Percentiles rank a stretch among this genome's conserved stretches.
Conservation (phyloP, 768 basidiomycete species). For the Arthromyces matolae region DNA sequence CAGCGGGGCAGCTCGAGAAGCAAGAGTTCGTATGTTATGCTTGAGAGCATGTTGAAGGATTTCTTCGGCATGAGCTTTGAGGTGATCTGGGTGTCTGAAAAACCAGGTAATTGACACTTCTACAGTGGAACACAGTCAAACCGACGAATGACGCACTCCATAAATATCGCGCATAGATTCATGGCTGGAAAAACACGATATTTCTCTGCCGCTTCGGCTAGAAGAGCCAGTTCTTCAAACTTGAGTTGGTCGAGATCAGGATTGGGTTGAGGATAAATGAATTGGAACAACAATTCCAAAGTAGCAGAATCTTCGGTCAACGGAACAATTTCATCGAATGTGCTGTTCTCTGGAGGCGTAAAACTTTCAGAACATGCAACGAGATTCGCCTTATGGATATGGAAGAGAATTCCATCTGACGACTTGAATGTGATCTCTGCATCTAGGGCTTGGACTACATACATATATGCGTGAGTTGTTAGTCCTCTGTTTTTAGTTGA, state of each 20-base stretch:
- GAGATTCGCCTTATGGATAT: slow-evolving; percentile 8
- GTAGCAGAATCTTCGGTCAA: slow-evolving; percentile 7
- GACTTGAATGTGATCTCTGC: slow-evolving; percentile 10
- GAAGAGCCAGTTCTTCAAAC: slow-evolving; percentile 3
- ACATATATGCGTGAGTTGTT: too few species aligned
- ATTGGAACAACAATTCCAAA: slow-evolving; percentile 16
- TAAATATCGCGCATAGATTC: slow-evolving; percentile 15
- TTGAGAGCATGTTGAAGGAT: slow-evolving; percentile 8
- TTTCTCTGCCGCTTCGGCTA: slow-evolving; percentile 24
- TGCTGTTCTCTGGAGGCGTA: slow-evolving; percentile 4
- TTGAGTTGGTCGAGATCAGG: slow-evolving; percentile 7
- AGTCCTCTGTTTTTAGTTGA: too few species aligned
- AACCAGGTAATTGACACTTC: background rate
- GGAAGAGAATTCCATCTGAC: slow-evolving; percentile 5
- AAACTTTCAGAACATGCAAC: slow-evolving; percentile 2
- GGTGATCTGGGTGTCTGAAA: background rate
- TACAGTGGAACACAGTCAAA: background rate
- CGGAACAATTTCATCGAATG: slow-evolving; percentile 11
- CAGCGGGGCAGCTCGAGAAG: background rate
- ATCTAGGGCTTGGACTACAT: slow-evolving; percentile 3
- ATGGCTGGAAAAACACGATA: slow-evolving; percentile 23
- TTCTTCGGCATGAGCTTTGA: slow-evolving; percentile 1
- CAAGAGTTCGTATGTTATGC: slow-evolving; percentile 1
- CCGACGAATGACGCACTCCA: slow-evolving; percentile 13
- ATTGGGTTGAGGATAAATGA: slow-evolving; percentile 9